Evolutionary conservation across 805 yeast genomes (phyloP), one percentile per base, ranked within the genome.

Genomic region (Wickerhamomyces xylosicus): DNA sequence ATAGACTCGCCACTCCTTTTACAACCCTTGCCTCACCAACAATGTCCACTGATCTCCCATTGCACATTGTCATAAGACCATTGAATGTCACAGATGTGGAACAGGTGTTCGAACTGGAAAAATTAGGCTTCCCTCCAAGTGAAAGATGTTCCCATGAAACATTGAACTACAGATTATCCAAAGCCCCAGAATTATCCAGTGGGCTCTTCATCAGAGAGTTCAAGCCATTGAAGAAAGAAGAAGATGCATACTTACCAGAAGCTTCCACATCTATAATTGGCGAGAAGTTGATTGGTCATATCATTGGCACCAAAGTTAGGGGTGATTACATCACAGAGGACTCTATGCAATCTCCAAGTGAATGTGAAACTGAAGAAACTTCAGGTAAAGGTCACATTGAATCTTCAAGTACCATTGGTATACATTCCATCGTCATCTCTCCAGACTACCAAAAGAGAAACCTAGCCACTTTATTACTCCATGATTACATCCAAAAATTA

Each of bases 401-500:
- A 56, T 64, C 72, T 13, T 85, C 95, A 20, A 63, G 76, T 35
- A 66, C 69, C 32, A 76, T 90, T 42, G 96, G 89, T 3, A 69
- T 90, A 36, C 97, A 92, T 58, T 77, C 92, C 4, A 63, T 90
- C 19, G 89, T 77, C 3, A 74, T 92, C 20, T 77, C 77, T 48
- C 84, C 87, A 18, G 75, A 77, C 31, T 85, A 77, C 70, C 85
- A 80, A 57, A 85, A 89, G 42, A 73, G 77, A 60, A 85, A 84
- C 54, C 66, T 92, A 42, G 97, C 95, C 8, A 75, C 95, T 13
- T 65, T 87, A 42, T 63, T 90, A 53, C 61, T 90, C 52, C 86
- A 83, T 49, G 98, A 90, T 61, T 92, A 85, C 62, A 72, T 89
- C 44, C 97, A 92, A 59, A 85, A 90, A 55, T 65, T 90, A 59